Conservation (phyloP, 805 yeast species). For the Tetrapisispora fleetii region DNA sequence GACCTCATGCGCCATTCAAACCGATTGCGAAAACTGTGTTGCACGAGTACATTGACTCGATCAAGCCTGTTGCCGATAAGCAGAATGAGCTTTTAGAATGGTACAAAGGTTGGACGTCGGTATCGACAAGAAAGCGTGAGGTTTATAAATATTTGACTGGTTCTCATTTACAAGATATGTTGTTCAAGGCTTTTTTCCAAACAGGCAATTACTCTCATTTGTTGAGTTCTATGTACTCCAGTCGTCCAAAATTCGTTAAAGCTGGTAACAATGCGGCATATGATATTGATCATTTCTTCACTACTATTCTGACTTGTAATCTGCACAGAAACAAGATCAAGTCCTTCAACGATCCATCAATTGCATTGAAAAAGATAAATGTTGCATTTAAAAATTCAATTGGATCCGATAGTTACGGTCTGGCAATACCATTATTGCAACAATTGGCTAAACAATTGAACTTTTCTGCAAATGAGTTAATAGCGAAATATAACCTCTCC, state of each 20-base stretch:
- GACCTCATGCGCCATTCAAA: conserved; percentile 27
- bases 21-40: conserved; percentile 24
- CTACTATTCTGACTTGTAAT: conserved; percentile 21
- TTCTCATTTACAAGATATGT: conserved; percentile 17
- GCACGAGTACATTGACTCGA: conserved; percentile 17
- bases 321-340: conserved; percentile 17
- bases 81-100: conserved; percentile 17
- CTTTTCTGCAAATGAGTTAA: neutral
- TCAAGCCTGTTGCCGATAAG: conserved; percentile 4
- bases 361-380: conserved; percentile 14
- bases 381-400: conserved; percentile 15
- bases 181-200: conserved; percentile 18
- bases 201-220: conserved; percentile 17
- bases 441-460: conserved; percentile 14
- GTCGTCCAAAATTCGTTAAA: conserved; percentile 10
- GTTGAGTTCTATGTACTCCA: conserved; percentile 14
- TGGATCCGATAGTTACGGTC: conserved; percentile 16
- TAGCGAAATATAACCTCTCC: neutral
- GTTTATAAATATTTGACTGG: conserved; percentile 20
- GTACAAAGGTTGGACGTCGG: conserved; percentile 19
- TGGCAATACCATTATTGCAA: conserved; percentile 14
- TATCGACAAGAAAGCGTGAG: conserved; percentile 18
- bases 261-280: conserved; percentile 14
- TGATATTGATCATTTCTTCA: conserved; percentile 24
- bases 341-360: conserved; percentile 9